Evolutionary conservation across 768 basidiomycete species (phyloP), one percentile per base, ranked within the genome.

Genomic region (Clathrus columnatus): DNA sequence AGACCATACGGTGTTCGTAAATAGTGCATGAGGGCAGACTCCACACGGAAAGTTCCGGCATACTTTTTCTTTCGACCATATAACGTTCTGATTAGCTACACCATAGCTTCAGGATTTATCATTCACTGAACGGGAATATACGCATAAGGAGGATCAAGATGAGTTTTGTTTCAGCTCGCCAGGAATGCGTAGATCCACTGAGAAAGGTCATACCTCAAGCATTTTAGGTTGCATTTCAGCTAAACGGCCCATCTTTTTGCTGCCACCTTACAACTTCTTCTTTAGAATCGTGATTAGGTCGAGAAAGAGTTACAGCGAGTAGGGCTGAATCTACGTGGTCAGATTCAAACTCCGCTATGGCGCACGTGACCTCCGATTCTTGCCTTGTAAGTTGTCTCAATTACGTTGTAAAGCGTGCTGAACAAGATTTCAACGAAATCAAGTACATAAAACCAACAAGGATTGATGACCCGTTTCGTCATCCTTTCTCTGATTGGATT

Each of bases 51-150:
- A 98, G 73, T 98, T 97, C 67, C 88, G 81, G 80, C 96, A 98
- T 7, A 98, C 95, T 78, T 97, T 97, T 63, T 95, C 93, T 71
- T 94, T 91, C 28, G 83, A 85, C 89, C 93, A 94, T 60, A 85
- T 83, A 57, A 96, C 76, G 72, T 97, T 94, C 61, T 87, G 85
- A 62, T 90, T 91, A 45, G 89, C 84, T 44, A 93, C 85, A 63
- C 96, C 91, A 99, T 95, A 18, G 96, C 93, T 73, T 99, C 95
- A 46, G 95, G 89, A n/a, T 92, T 95, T 94, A 97, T 97, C 92
- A 95, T 96, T 94, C 96, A 94, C 94, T 96, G 61, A 50, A 60
- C 50, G 58, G 57, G 50, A 21, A 36, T 16, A 7, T 16, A 42
- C 20, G 21, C 1, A 52, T 24, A 28, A 27, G 24, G n/a, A 27